These are phyloP conservation scores for Pleurotus citrinopileatus DNA, from an alignment of 768 basidiomycete genomes.

Conservation along the genomic window DNA sequence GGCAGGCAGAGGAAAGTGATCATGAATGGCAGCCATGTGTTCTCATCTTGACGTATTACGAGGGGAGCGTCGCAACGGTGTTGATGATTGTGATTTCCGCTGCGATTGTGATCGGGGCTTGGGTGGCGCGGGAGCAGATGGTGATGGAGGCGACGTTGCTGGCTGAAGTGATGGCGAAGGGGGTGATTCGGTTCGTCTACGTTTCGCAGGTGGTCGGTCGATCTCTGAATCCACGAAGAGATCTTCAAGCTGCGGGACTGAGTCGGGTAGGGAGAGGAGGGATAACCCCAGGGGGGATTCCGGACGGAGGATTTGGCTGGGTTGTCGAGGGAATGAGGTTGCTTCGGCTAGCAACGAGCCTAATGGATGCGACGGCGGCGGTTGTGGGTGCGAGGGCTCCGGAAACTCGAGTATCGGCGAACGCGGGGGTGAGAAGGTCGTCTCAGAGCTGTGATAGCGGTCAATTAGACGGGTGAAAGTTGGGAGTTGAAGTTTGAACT, in stretches of 20 bases:
- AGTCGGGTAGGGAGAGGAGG: constrained; percentile 5
- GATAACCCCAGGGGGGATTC: constrained; percentile 7
- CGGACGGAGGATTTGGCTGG: not conserved
- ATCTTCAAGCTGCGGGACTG: constrained; percentile 5
- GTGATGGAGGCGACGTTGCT: not conserved
- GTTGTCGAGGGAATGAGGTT: not conserved
- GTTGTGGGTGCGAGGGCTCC: not conserved
- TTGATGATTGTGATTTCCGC: not conserved
- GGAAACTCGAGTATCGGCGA: not conserved
- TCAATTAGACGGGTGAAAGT: not conserved
- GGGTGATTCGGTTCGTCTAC: constrained; percentile 4
- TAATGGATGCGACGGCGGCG: constrained; percentile 4
- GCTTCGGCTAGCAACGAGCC: constrained; percentile 2
- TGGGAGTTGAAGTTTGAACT: not conserved
- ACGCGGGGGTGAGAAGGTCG: constrained; percentile 8
- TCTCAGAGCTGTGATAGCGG: not conserved
- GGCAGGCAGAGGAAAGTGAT: too few relatives aligned
- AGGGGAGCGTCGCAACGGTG: constrained; percentile 3
- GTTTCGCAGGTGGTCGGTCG: constrained; percentile 1
- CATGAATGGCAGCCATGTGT: too few relatives aligned
- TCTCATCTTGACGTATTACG: too few relatives aligned
- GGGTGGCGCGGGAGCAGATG: not conserved
- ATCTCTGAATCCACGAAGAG: constrained; percentile 3
- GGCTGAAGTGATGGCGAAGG: not conserved
- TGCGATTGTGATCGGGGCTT: not conserved